Evolutionary conservation across 176 grass and related monocot species (phyloP).

Genomic region (Rhipidocladum racemiflorum): DNA sequence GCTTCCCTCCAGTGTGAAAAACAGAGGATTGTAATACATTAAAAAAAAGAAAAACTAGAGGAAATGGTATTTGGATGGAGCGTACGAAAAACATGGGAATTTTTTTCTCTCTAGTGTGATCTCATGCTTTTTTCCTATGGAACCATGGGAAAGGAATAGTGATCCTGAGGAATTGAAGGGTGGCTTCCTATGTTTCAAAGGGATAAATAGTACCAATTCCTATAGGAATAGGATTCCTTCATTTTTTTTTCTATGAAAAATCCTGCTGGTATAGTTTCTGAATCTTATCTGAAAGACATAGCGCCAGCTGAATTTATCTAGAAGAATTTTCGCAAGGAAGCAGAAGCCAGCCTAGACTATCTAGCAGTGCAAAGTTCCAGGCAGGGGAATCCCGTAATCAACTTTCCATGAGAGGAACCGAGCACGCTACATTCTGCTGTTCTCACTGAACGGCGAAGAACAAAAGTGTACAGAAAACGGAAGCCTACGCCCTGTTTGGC

Average conservation of each 20-base stretch:
- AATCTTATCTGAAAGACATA: background rate
- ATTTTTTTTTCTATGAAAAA: no score
- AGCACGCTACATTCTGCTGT: background rate
- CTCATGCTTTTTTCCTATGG: background rate
- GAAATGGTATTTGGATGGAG: no score
- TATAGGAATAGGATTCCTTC: background rate
- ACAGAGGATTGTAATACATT: no score
- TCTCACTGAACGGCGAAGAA: background rate
- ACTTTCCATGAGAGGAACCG: background rate
- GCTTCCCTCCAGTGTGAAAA: no score
- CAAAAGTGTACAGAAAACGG: background rate
- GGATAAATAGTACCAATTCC: background rate
- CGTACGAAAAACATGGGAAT: background rate
- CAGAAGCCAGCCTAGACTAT: background rate
- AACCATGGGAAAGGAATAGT: background rate
- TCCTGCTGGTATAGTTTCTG: no score
- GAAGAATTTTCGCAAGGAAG: background rate
- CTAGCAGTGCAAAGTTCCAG: background rate
- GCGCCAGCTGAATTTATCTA: background rate
- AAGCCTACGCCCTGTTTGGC: no score
- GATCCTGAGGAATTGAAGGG: background rate
- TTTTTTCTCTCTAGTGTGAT: background rate
- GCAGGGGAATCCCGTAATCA: background rate
- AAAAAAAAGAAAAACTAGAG: no score
- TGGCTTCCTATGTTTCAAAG: background rate